Percentiles rank a stretch among this genome's conserved stretches.
phyloP scores from a whole-genome alignment of 2,329 filamentous ascomycete genomes.

The Pseudonectria buxi region DNA sequence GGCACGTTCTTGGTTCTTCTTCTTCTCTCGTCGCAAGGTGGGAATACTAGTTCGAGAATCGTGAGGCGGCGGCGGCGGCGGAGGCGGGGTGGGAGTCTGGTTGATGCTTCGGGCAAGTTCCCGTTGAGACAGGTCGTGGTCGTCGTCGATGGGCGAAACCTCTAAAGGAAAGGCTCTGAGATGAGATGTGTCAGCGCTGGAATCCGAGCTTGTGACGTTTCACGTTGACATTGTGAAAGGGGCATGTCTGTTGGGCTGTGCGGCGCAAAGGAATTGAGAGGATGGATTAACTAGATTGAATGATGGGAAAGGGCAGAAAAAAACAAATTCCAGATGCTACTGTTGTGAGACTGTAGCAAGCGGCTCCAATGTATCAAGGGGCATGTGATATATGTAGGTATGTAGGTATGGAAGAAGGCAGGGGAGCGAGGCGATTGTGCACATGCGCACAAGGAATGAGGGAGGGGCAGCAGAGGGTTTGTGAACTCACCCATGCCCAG shows the following conservation, averaged over 20 bases:
- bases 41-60: constrained; percentile 39
- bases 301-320: too few species aligned
- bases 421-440: constrained; percentile 3
- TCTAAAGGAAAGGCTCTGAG: constrained; percentile 26
- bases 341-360: too few species aligned
- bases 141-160: constrained; percentile 49
- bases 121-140: constrained; percentile 29
- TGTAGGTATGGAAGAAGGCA: constrained; percentile 13
- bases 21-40: constrained; percentile 45
- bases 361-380: too few species aligned
- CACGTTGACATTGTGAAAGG: neutral
- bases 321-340: too few species aligned
- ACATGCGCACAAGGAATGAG: constrained; percentile 1
- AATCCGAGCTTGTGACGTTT: constrained; percentile 4
- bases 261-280: too few species aligned
- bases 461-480: constrained; percentile 2
- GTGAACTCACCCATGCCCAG: constrained; percentile 35
- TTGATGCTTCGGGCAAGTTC: constrained; percentile 13
- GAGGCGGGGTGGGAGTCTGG: constrained; percentile 9
- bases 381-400: too few species aligned
- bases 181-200: constrained; percentile 15
- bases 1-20: constrained; percentile 36
- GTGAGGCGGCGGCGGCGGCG: constrained; percentile 6
- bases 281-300: too few species aligned
- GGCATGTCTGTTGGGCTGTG: too few species aligned